These are phyloP conservation scores for Globisporangium uncinulatum DNA, from an alignment of 352 stramenopile genomes.

Conservation along the genomic window DNA sequence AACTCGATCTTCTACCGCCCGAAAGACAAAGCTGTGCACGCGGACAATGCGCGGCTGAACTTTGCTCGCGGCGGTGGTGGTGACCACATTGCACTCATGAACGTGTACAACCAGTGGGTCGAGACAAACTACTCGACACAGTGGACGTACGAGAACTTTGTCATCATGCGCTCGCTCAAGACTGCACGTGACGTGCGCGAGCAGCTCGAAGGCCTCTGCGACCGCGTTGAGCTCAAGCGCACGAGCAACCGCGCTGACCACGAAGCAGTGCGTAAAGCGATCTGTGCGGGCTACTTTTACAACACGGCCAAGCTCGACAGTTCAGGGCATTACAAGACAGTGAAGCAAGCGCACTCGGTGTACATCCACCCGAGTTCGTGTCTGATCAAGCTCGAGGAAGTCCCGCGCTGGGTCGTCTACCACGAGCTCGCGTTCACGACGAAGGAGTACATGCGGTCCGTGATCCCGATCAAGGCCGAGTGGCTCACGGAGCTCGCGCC, in stretches of 20 bases:
- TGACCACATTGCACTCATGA: slow-evolving; percentile 96
- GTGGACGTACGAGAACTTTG: slow-evolving; percentile 95
- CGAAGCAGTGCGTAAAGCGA: slow-evolving; percentile 94
- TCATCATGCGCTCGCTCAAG: slow-evolving; percentile 97
- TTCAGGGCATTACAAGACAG: slow-evolving; percentile 97
- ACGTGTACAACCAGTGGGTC: slow-evolving; percentile 98
- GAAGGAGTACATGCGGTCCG: slow-evolving; percentile 99
- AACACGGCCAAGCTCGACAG: slow-evolving; percentile 96
- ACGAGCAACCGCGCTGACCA: slow-evolving; percentile 85
- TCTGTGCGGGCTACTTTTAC: slow-evolving; percentile 99
- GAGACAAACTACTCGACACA: slow-evolving; percentile 97
- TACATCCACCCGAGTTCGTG: slow-evolving; percentile 98
- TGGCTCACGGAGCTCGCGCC: slow-evolving; percentile 99
- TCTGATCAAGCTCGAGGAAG: slow-evolving; percentile 88
- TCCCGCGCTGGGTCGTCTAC: slow-evolving; percentile 96
- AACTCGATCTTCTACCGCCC: slow-evolving; percentile 98
- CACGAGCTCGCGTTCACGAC: slow-evolving; percentile 99
- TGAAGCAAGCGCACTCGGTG: slow-evolving; percentile 97
- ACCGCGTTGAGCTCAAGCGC: slow-evolving; percentile 96
- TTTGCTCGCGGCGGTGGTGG: slow-evolving; percentile 96
- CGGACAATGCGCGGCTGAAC: slow-evolving; percentile 97
- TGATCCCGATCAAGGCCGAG: slow-evolving; percentile 95
- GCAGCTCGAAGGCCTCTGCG: slow-evolving; percentile 98
- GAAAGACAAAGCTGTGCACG: slow-evolving; percentile 98
- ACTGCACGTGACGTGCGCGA: slow-evolving; percentile 98